Evolutionary conservation across 1,284 basidiomycete genomes (phyloP).

Genomic region (Ustilago bromivora): DNA sequence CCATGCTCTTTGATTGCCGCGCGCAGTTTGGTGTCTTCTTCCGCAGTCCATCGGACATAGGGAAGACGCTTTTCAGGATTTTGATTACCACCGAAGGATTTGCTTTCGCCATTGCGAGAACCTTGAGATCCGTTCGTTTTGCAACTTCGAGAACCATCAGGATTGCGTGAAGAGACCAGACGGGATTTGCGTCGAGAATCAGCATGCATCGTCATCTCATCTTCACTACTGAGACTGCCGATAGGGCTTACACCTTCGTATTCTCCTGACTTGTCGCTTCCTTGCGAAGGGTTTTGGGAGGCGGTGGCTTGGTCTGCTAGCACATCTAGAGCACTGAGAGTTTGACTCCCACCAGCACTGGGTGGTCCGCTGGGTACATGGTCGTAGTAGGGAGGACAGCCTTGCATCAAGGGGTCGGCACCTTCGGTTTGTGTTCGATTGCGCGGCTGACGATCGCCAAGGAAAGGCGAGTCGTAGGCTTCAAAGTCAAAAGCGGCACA

Average conservation of each 20-base stretch:
- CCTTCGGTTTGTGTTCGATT: conserved; percentile 54
- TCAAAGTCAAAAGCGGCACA: conserved; percentile 54
- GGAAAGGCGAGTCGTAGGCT: conserved; percentile 50
- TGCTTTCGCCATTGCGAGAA: conserved; percentile 37
- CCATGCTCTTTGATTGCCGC: conserved; percentile 67
- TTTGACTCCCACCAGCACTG: conserved; percentile 38
- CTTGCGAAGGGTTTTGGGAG: conserved; percentile 62
- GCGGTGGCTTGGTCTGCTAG: conserved; percentile 69
- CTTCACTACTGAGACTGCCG: conserved; percentile 51
- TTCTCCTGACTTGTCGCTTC: conserved; percentile 54
- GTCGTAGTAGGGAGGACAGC: conserved; percentile 28
- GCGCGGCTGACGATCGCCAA: conserved; percentile 42
- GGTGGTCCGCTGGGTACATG: conserved; percentile 35
- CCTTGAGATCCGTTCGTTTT: conserved; percentile 34
- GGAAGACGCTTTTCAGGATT: conserved; percentile 68
- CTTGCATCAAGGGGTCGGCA: conserved; percentile 43
- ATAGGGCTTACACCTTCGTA: conserved; percentile 52
- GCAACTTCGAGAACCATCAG: conserved; percentile 27
- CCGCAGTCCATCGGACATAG: conserved; percentile 67
- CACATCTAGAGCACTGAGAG: conserved; percentile 65
- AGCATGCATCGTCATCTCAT: conserved; percentile 40
- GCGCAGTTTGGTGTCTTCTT: conserved; percentile 67
- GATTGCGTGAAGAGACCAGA: conserved; percentile 17
- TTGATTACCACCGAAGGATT: conserved; percentile 56
- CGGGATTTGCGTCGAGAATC: conserved; percentile 38